Evolutionary conservation across 805 yeast species (phyloP).

Genomic region (Myxozyma monticola): DNA sequence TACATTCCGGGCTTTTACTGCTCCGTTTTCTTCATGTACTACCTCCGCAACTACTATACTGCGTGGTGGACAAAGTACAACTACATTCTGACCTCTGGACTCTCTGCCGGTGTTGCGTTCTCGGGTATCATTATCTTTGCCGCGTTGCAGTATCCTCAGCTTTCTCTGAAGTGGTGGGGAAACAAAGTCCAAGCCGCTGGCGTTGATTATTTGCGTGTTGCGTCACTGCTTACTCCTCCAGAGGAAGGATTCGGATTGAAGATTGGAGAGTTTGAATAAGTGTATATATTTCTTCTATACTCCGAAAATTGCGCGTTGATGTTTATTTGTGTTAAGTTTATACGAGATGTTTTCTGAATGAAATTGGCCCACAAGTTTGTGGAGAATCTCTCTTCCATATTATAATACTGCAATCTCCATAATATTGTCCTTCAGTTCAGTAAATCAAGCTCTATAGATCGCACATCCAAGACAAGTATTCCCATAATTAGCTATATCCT

Average conservation of each 20-base stretch:
- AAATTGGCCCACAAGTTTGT: no score
- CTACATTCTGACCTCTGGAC: conserved; percentile 62
- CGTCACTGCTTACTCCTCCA: conserved; percentile 13
- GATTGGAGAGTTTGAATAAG: neutral
- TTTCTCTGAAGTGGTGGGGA: conserved; percentile 57
- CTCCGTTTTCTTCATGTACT: conserved; percentile 55
- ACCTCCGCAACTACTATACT: conserved; percentile 53
- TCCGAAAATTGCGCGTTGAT: no score
- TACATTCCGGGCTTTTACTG: conserved; percentile 13
- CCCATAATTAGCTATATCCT: no score
- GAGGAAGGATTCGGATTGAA: conserved; percentile 10
- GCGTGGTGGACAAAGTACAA: conserved; percentile 78
- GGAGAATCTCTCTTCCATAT: no score
- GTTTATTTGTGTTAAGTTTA: no score
- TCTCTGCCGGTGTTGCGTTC: conserved; percentile 68
- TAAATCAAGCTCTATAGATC: no score
- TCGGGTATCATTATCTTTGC: conserved; percentile 59
- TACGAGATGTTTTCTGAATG: no score
- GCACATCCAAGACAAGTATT: no score
- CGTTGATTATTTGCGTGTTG: conserved; percentile 14
- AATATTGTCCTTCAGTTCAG: no score
- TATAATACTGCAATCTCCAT: no score
- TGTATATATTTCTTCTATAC: neutral
- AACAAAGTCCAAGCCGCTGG: conserved; percentile 38
- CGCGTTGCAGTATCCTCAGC: conserved; percentile 40